Evolutionary conservation across 495 filamentous ascomycete genomes (phyloP), one percentile per base, ranked within the genome.

Genomic region (Trichoderma parareesei): DNA sequence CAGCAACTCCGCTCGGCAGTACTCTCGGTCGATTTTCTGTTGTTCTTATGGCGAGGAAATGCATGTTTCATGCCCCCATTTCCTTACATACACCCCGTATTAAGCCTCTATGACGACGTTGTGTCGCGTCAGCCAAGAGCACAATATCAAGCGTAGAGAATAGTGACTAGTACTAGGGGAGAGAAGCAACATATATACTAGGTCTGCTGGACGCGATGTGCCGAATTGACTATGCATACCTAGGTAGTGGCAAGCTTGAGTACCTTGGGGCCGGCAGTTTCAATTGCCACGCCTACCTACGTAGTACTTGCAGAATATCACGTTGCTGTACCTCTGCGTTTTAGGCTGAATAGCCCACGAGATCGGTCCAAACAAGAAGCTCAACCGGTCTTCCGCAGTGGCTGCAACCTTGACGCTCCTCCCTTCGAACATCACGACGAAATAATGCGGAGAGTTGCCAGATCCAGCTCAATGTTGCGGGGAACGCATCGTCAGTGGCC

Each of bases 21-120:
- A 57, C 35, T 57, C 53, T 57, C 53, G 53, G 53, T 37, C 53
- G 33, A 48, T 57, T 57, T n/a, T 8, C 33, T 57, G 27, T 37
- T 14, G 10, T 41, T 11, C 2, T 14, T 57, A 16, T 16, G 9
- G 27, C 53, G 14, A 57, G 27, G 4, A 49, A 18, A 49, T 18
- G 46, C 46, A 49, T 49, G 46, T 3, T 49, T 49, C 46, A 11
- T 11, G 6, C 46, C 46, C 4, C 46, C 43, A 46, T 46, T n/a
- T 16, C 43, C 16, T 27, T 6, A 18, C 46, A 49, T 49, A 18
- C 9, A 16, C 4, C n/a, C 9, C 46, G 16, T 49, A 49, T 18
- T 4, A 49, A 20, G 40, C 1, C 11, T 48, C 13, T 37, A 37
- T 57, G 53, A 4, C 33, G 27, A 57, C 9, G 53, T 16, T 57